These are phyloP conservation scores for Phyllosticta citrichinensis DNA, from an alignment of 2,329 filamentous ascomycete species.

Conservation along the genomic window DNA sequence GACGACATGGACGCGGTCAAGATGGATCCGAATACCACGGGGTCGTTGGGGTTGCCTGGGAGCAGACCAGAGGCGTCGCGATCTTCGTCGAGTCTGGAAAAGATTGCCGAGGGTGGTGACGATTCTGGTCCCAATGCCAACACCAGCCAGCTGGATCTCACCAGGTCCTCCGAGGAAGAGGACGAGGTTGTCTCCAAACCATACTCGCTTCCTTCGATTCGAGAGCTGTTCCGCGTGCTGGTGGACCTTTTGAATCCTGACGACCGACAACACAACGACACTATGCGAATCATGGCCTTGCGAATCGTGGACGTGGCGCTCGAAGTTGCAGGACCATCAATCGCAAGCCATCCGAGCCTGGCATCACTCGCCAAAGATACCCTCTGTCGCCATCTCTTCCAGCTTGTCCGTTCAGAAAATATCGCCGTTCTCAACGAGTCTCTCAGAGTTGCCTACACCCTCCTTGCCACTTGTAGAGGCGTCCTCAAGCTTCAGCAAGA, in stretches of 20 bases:
- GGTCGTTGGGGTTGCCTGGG: constrained; percentile 35
- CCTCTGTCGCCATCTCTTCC: constrained; percentile 87
- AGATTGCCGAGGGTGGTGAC: constrained; percentile 25
- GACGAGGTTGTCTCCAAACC: constrained; percentile 57
- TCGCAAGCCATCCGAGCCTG: constrained; percentile 81
- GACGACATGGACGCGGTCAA: constrained; percentile 66
- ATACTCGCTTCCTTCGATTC: constrained; percentile 87
- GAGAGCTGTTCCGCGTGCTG: constrained; percentile 86
- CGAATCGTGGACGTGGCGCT: constrained; percentile 95
- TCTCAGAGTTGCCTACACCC: constrained; percentile 78
- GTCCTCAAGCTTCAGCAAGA: constrained; percentile 95
- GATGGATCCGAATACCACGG: constrained; percentile 70
- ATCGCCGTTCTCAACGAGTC: constrained; percentile 92
- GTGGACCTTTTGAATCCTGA: constrained; percentile 91
- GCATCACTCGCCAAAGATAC: constrained; percentile 85
- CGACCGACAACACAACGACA: constrained; percentile 83
- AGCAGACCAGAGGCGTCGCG: constrained; percentile 27
- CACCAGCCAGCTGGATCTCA: constrained; percentile 34
- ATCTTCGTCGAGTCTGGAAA: constrained; percentile 23
- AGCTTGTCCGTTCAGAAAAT: constrained; percentile 91
- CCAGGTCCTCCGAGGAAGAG: constrained; percentile 31
- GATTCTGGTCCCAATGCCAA: constrained; percentile 28
- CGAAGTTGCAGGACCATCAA: constrained; percentile 90
- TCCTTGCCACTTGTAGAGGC: constrained; percentile 79
- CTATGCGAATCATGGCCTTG: constrained; percentile 93